Evolutionary conservation across 305 asterid species (phyloP).

Genomic region (Petunia hybrid): DNA sequence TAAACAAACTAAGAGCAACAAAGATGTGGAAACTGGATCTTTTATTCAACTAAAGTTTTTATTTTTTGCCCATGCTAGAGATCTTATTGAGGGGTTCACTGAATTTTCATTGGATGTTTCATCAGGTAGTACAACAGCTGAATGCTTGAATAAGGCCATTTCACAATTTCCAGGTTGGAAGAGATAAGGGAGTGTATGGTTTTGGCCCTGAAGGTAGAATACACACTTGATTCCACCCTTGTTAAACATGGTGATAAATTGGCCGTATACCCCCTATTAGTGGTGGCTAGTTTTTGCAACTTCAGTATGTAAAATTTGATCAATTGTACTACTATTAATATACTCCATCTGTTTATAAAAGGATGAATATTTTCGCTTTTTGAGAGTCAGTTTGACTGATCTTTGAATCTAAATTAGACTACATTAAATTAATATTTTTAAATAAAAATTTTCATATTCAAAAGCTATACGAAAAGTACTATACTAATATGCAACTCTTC

Average conservation of each 20-base stretch:
- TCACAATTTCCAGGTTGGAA: slow-evolving; percentile 66
- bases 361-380: too few species aligned
- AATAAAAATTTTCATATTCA: too few species aligned
- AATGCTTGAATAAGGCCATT: slow-evolving; percentile 68
- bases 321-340: too few species aligned
- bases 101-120: slow-evolving; percentile 64
- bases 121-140: slow-evolving; percentile 62
- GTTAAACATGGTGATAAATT: slow-evolving; percentile 76
- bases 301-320: too few species aligned
- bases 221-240: slow-evolving; percentile 55
- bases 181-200: slow-evolving; percentile 81
- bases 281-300: slow-evolving; percentile 57
- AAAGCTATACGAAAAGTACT: too few species aligned
- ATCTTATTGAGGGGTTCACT: slow-evolving; percentile 57
- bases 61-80: slow-evolving; percentile 83
- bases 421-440: too few species aligned
- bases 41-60: slow-evolving; percentile 60
- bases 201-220: slow-evolving; percentile 78
- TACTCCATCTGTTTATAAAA: too few species aligned
- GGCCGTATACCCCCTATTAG: slow-evolving; percentile 91
- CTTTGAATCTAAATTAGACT: too few species aligned
- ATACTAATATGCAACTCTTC: too few species aligned
- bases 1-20: background rate
- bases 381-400: too few species aligned
- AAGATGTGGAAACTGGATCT: slow-evolving; percentile 37